Base-by-base conservation (phyloP, 352 stramenopile species). In the Aphanomyces astaci region DNA sequence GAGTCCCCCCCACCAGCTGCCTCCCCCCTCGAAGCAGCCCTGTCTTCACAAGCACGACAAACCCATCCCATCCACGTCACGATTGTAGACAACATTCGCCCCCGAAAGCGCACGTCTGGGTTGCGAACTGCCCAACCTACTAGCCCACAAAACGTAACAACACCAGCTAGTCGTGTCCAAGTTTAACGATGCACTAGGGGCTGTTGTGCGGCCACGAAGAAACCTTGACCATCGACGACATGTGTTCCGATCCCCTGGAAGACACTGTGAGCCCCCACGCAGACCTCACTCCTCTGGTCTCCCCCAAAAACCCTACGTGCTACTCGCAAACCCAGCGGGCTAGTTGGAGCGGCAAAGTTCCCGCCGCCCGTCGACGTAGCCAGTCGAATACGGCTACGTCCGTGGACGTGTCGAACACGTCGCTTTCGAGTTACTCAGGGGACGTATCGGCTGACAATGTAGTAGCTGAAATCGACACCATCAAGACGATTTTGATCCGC, bases 401-500 rank as follows among this genome's bases (percentile, higher is more conserved):
- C 22, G 10, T 53, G 5, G n/a, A 33, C n/a, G 17, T 65, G 11
- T 53, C 36, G 0, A 24, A 65, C 24, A 22, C 22, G 4, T 13
- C 54, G 54, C 30, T 48, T 7, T 65, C 56, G 9, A 27, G 22
- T 10, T 27, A 24, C 56, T 39, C 30, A 28, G 56, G 56, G 2
- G 56, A 65, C 56, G 56, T 65, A 11, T 28, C 30, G 10, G 9
- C 40, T 10, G 19, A 27, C 7, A 32, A 65, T 4, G 3, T 65
- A 3, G 56, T 65, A 1, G 56, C 32, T 3, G 56, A 65, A 24
- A 51, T 65, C 31, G 32, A 65, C 25, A 39, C 48, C 13, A 52
- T 65, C 56, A 65, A 65, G 33, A n/a, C 31, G 11, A 65, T 65
- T 15, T 25, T 65, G 22, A n/a, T 65, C 5, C 56, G 56, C 22